Percentiles rank a stretch among this genome's conserved stretches.
Evolutionary conservation across 345 rosid genomes (phyloP).

Genomic region (Trapa bicornis): DNA sequence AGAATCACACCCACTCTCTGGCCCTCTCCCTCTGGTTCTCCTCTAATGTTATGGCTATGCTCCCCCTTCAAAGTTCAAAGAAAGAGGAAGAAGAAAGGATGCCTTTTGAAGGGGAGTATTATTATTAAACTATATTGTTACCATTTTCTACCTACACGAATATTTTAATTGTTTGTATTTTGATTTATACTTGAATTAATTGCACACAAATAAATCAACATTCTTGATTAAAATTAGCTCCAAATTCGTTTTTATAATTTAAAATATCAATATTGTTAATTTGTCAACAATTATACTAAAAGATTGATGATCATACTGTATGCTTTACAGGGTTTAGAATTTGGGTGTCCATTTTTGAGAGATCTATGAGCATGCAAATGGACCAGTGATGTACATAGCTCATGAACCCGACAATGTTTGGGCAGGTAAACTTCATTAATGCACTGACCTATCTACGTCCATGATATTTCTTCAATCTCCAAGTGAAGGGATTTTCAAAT

Average conservation of each 20-base stretch:
- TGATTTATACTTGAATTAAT: too few species aligned
- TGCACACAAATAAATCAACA: too few species aligned
- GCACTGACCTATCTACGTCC: background rate
- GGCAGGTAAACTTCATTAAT: constrained; percentile 5
- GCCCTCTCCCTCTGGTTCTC: background rate
- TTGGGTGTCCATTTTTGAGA: too few species aligned
- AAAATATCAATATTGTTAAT: too few species aligned
- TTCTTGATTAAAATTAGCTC: too few species aligned
- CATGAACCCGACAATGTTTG: constrained; percentile 16
- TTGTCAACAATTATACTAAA: too few species aligned
- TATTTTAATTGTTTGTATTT: too few species aligned
- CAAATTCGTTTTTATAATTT: too few species aligned
- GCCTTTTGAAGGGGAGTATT: constrained; percentile 4
- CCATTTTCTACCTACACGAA: too few species aligned
- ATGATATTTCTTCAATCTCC: background rate
- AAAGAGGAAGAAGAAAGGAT: background rate
- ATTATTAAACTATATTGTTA: too few species aligned
- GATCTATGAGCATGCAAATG: too few species aligned
- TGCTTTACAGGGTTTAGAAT: background rate
- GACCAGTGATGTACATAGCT: constrained; percentile 11
- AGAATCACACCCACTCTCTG: constrained; percentile 39
- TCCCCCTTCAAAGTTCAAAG: constrained; percentile 1
- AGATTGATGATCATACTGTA: too few species aligned
- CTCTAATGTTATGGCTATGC: background rate
- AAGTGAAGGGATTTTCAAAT: background rate